A percentile compares a stretch with the other conserved stretches of the same genome.
phyloP scores from a whole-genome alignment of 345 rosid genomes.

The Angophora floribunda region DNA sequence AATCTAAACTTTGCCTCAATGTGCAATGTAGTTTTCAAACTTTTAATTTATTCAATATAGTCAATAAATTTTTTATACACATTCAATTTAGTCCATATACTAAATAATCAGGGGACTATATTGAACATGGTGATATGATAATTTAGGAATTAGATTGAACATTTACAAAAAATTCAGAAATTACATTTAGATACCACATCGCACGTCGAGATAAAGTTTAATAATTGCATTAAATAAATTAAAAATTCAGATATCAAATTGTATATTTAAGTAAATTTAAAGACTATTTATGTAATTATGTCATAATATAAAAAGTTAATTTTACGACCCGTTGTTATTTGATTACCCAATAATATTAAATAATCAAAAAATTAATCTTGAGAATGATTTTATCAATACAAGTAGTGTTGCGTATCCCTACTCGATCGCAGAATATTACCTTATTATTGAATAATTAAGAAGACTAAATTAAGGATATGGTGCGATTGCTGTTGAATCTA shows the following conservation, averaged over 20 bases:
- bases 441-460: neutral
- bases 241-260: fast-evolving
- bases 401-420: neutral
- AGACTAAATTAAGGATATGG: neutral
- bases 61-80: fast-evolving
- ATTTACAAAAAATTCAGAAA: too few relatives aligned
- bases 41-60: too few relatives aligned
- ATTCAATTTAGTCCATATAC: fast-evolving
- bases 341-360: fast-evolving
- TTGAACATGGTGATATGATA: too few relatives aligned
- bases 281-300: too few relatives aligned
- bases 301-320: too few relatives aligned
- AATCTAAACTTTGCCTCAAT: fast-evolving
- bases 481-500: neutral
- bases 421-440: neutral
- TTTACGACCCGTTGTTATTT: neutral
- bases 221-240: too few relatives aligned
- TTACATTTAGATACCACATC: too few relatives aligned
- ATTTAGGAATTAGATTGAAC: fast-evolving
- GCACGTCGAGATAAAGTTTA: too few relatives aligned
- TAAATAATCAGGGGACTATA: too few relatives aligned
- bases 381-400: neutral
- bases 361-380: neutral
- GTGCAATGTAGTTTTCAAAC: too few relatives aligned
- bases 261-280: too few relatives aligned